Base-by-base conservation (phyloP, 1,139 yeast species). In the Cylindricascospora bacillispora region DNA sequence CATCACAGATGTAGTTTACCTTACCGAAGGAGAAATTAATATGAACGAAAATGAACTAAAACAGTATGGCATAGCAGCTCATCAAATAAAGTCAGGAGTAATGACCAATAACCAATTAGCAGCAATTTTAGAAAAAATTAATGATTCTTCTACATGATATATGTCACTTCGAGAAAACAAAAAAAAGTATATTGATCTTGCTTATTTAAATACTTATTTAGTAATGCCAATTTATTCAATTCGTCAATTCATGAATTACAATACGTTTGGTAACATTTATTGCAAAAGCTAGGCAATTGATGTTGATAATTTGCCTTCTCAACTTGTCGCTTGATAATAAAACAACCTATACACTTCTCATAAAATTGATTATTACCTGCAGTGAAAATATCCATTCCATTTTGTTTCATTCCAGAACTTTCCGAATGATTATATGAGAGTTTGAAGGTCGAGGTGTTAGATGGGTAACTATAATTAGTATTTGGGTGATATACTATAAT, bases 401-500 rank as follows among this genome's bases (percentile, higher is more conserved):
- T 73, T 24, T 53, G 46, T 12, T 71, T 44, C 70, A 73, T 63
- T 2, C 56, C 54, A 2, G 44, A 34, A 3, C 62, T 56, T 44
- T 73, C 79, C 0, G 44, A 38, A 13, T 54, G 42, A 4, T 49
- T 59, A 45, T 72, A 74, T 22, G 67, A 61, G 30, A 71, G 50
- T 40, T 71, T 67, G 49, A 74, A 73, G 0, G 82, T 74, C 1
- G 81, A 73, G 0, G 67, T 65, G 42, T 74, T 74, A 4, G 80
- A 62, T 0, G 49, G 39, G 37, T 49, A 68, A 0, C 65, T 49
- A 28, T 59, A 55, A 16, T 58, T 41, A 4, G 55, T 40, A 42
- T 74, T 74, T 3, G 72, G 63, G 24, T 61, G 56, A 43, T 73
- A 73, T 1, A 74, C 60, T 11, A 74, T 58, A 16, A 74, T 45